Percentiles rank a stretch among this genome's conserved stretches.
Conservation (phyloP, 2,329 filamentous ascomycete species). For the Colletotrichum noveboracense region DNA sequence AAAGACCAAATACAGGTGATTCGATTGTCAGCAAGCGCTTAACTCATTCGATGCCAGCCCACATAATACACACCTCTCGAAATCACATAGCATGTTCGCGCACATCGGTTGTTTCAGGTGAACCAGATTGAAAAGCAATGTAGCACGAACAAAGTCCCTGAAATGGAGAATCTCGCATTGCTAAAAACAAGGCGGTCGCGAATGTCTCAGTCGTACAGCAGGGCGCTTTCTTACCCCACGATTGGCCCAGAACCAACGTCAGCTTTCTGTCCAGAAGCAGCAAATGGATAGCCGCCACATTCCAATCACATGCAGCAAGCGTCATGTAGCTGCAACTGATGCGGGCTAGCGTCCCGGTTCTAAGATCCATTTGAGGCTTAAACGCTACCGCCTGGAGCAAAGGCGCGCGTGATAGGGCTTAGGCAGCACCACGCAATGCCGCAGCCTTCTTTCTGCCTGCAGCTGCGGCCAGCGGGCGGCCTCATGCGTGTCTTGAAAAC, state of each 20-base stretch:
- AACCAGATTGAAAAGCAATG: not conserved
- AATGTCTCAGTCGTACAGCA: not conserved
- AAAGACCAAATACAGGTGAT: not conserved
- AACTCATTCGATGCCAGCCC: not conserved
- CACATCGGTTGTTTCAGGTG: not conserved
- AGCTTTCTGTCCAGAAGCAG: not conserved
- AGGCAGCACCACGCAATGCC: not conserved
- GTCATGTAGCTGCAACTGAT: not conserved
- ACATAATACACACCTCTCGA: not conserved
- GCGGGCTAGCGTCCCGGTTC: not conserved
- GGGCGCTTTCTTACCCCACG: not conserved
- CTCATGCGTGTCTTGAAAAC: not conserved
- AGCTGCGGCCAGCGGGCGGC: not conserved
- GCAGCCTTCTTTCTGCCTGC: not conserved
- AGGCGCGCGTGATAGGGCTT: not conserved
- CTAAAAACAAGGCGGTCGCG: not conserved
- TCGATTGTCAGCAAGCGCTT: not conserved
- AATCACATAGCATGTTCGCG: not conserved
- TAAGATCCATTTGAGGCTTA: not conserved
- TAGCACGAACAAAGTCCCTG: not conserved
- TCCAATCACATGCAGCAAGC: not conserved
- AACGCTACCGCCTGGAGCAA: not conserved
- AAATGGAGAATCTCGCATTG: not conserved
- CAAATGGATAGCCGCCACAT: constrained; percentile 2
- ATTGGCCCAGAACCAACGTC: not conserved